Evolutionary conservation across 2,329 filamentous ascomycete species (phyloP).

Genomic region (Penicillium janthinellum): DNA sequence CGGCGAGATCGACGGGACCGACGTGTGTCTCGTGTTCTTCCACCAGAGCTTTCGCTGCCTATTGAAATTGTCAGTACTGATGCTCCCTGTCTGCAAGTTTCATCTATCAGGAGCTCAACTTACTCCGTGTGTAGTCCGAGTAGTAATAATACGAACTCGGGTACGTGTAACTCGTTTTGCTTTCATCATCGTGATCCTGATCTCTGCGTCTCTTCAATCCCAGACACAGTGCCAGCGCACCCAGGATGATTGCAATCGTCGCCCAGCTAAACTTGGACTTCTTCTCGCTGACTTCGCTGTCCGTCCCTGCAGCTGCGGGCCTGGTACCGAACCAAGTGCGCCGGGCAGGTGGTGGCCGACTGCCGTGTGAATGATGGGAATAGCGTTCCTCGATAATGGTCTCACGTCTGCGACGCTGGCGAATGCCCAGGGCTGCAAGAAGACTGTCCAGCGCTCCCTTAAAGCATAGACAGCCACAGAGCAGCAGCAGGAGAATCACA

Average conservation of each 20-base stretch:
- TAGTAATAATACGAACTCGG: slow-evolving; percentile 48
- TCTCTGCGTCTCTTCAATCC: slow-evolving; percentile 47
- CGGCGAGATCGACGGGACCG: slow-evolving; percentile 33
- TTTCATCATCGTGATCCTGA: slow-evolving; percentile 36
- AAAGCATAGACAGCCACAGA: slow-evolving; percentile 49
- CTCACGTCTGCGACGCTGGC: slow-evolving; percentile 40
- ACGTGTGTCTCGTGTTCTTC: slow-evolving; percentile 39
- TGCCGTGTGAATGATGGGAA: slow-evolving; percentile 37
- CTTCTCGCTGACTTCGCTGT: slow-evolving; percentile 36
- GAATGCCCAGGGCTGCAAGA: slow-evolving; percentile 46
- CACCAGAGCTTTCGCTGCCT: slow-evolving; percentile 50
- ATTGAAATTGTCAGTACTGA: slow-evolving; percentile 17
- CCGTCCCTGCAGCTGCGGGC: slow-evolving; percentile 32
- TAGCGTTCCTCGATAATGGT: slow-evolving; percentile 45
- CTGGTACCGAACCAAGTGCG: slow-evolving; percentile 46
- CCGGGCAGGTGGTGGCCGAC: slow-evolving; percentile 32
- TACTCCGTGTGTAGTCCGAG: slow-evolving; percentile 47
- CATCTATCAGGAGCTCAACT: slow-evolving; percentile 18
- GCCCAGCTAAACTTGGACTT: slow-evolving; percentile 42
- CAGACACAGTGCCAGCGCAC: slow-evolving; percentile 48
- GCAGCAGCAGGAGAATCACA: slow-evolving; percentile 47
- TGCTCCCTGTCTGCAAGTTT: background rate
- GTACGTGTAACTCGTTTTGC: slow-evolving; percentile 44
- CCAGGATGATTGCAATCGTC: slow-evolving; percentile 46
- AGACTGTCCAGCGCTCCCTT: slow-evolving; percentile 44